phyloP scores from a whole-genome alignment of 2,329 filamentous ascomycete genomes.

The Calonectria ilicicola region DNA sequence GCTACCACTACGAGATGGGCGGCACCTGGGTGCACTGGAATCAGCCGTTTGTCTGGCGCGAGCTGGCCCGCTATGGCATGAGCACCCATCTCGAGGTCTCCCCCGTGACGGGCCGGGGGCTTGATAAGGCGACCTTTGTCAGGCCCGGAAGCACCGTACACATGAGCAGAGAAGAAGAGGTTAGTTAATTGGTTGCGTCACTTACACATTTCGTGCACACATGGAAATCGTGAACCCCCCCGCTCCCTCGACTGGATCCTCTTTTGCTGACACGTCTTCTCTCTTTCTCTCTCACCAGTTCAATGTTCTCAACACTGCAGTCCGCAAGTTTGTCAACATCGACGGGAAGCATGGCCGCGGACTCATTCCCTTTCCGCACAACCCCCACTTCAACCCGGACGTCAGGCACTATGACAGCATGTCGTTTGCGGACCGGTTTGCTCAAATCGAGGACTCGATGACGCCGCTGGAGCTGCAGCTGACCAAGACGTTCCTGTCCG shows the following conservation, averaged over 20 bases:
- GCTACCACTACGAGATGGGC: slow-evolving; percentile 26
- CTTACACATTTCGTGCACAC: background rate
- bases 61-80: slow-evolving; percentile 25
- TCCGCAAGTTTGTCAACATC: slow-evolving; percentile 27
- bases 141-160: slow-evolving; percentile 9
- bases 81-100: slow-evolving; percentile 21
- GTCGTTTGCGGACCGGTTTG: slow-evolving; percentile 25
- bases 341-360: slow-evolving; percentile 19
- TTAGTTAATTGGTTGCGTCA: background rate
- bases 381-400: slow-evolving; percentile 24
- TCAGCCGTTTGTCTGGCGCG: slow-evolving; percentile 29
- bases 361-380: slow-evolving; percentile 24
- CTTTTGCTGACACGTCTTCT: background rate
- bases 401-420: slow-evolving; percentile 20
- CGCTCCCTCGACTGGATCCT: background rate
- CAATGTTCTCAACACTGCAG: slow-evolving; percentile 6
- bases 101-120: slow-evolving; percentile 20
- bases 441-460: slow-evolving; percentile 18
- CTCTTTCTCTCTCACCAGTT: background rate
- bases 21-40: slow-evolving; percentile 27
- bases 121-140: slow-evolving; percentile 24
- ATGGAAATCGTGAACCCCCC: background rate
- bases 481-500: slow-evolving; percentile 23
- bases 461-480: slow-evolving; percentile 23
- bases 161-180: slow-evolving; percentile 23